A percentile compares a stretch with the other conserved stretches of the same genome.
Evolutionary conservation across 805 yeast species (phyloP).

Genomic region (Ogataea paradorogensis): DNA sequence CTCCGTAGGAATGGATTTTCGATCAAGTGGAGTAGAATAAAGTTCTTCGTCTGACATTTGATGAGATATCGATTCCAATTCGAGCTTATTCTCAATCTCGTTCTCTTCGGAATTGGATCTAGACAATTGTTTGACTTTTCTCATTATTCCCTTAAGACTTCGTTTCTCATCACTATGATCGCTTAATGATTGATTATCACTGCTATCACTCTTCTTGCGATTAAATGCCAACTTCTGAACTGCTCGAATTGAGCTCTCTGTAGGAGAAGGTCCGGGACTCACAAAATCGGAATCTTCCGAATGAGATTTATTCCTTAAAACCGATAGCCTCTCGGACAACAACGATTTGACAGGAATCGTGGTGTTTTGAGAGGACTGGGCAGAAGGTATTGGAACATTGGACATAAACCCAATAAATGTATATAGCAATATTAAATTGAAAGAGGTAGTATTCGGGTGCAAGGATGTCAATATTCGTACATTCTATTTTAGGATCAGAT

Average conservation of each 20-base stretch:
- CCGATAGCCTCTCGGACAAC: constrained; percentile 8
- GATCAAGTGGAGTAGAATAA: constrained; percentile 21
- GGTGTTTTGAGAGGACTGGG: background rate
- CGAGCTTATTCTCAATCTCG: constrained; percentile 2
- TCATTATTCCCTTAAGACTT: constrained; percentile 8
- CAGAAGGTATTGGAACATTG: constrained; percentile 2
- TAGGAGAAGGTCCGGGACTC: constrained; percentile 1
- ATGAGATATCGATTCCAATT: constrained; percentile 1
- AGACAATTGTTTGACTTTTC: constrained; percentile 15
- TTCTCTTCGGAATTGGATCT: constrained; percentile 19
- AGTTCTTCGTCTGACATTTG: constrained; percentile 11
- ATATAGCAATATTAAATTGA: too few relatives aligned
- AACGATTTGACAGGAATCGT: constrained; percentile 6
- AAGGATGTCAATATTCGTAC: background rate
- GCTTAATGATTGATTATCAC: constrained; percentile 10
- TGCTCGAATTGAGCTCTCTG: constrained; percentile 1
- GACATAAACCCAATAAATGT: background rate
- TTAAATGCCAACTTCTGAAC: constrained; percentile 1
- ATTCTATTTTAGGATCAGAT: constrained; percentile 2
- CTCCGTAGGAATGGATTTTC: constrained; percentile 41
- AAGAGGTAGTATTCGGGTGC: background rate
- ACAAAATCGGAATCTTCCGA: constrained; percentile 1
- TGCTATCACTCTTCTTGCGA: constrained; percentile 11
- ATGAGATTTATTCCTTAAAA: constrained; percentile 9
- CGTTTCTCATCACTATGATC: constrained; percentile 14